Conservation (phyloP, 129 eudicot genomes). For the Artemisia argyi region DNA sequence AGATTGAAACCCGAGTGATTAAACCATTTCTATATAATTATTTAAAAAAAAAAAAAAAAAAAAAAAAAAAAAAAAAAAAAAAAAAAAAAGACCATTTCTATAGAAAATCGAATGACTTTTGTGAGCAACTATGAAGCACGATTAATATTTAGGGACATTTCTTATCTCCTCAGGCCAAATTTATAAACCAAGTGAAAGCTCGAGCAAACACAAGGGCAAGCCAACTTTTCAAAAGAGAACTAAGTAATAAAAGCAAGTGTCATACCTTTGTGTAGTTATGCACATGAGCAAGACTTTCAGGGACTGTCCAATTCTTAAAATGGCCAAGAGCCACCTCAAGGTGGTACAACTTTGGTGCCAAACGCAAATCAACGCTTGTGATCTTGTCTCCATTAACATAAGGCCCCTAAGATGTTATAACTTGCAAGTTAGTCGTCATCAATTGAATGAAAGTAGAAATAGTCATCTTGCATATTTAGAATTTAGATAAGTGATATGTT, state of each 20-base stretch:
- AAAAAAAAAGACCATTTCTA: too few species aligned
- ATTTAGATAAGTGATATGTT: neutral
- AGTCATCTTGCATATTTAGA: neutral
- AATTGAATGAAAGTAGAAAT: neutral
- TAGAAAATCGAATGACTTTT: too few species aligned
- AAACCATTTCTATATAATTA: too few species aligned
- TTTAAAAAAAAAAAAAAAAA: too few species aligned
- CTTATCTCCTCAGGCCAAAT: too few species aligned
- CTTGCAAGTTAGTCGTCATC: neutral
- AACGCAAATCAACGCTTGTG: conserved; percentile 69
- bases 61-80: too few species aligned
- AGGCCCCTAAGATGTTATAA: conserved; percentile 47
- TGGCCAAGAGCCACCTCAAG: conserved; percentile 74
- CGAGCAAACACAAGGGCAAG: neutral
- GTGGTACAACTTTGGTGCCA: conserved; percentile 83
- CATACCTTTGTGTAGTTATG: conserved; percentile 73
- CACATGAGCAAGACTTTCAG: conserved; percentile 53
- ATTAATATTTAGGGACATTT: too few species aligned
- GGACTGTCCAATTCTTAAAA: conserved; percentile 71
- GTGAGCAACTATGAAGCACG: too few species aligned
- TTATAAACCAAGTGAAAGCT: neutral
- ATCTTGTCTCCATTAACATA: conserved; percentile 63
- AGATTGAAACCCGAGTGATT: too few species aligned
- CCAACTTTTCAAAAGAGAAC: neutral
- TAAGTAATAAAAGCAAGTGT: neutral